A percentile compares a stretch with the other conserved stretches of the same genome.
phyloP scores from a whole-genome alignment of 176 grass and related monocot genomes.

The Paspalum notatum region DNA sequence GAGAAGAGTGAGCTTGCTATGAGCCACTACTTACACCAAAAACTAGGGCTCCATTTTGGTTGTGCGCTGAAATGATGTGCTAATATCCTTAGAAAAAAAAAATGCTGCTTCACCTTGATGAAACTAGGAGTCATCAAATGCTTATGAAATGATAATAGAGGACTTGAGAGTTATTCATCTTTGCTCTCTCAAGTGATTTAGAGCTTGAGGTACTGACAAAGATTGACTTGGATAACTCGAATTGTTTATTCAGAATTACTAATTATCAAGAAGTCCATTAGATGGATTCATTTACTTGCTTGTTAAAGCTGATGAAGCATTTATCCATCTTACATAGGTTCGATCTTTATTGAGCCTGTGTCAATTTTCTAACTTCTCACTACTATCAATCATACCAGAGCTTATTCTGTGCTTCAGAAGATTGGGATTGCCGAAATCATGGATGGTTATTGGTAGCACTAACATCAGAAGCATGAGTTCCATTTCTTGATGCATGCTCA shows the following conservation, averaged over 20 bases:
- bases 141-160: slow-evolving; percentile 32
- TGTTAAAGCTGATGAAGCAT: slow-evolving; percentile 29
- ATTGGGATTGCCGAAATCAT: slow-evolving; percentile 22
- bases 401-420: slow-evolving; percentile 41
- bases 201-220: slow-evolving; percentile 39
- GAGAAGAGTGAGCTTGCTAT: slow-evolving; percentile 44
- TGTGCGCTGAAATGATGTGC: slow-evolving; percentile 23
- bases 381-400: slow-evolving; percentile 40
- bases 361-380: slow-evolving; percentile 42
- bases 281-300: slow-evolving; percentile 35
- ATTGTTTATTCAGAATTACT: neutral
- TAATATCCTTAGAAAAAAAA: slow-evolving; percentile 42
- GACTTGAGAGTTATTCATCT: slow-evolving; percentile 5
- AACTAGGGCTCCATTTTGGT: slow-evolving; percentile 27
- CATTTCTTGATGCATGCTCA: slow-evolving; percentile 19
- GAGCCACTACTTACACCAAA: slow-evolving; percentile 42
- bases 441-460: slow-evolving; percentile 13
- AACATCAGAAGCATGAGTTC: slow-evolving; percentile 10
- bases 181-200: slow-evolving; percentile 40
- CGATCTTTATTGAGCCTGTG: slow-evolving; percentile 38
- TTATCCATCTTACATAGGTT: slow-evolving; percentile 33
- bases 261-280: slow-evolving; percentile 30
- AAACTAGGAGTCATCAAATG: neutral
- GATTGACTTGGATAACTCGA: neutral
- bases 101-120: slow-evolving; percentile 44